Base-by-base conservation (phyloP, 371 early-diverging fungal genomes). In the Mucor saturninus region DNA sequence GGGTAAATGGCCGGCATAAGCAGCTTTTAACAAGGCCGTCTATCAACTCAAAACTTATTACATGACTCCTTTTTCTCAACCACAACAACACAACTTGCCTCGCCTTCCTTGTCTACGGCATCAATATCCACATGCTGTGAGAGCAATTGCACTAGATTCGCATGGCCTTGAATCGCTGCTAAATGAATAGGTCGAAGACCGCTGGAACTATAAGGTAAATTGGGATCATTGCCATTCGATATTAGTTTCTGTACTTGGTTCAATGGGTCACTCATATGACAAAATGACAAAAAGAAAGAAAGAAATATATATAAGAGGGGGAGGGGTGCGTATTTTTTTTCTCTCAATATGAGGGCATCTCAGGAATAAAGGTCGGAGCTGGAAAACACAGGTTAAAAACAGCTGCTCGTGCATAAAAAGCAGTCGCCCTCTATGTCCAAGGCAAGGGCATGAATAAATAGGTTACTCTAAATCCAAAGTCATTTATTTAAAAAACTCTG, bases 11-110 rank as follows among this genome's bases (percentile, higher is more conserved):
- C 91, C 92, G 50, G 75, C 60, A 57, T 83, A 86, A n/a, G 89
- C 84, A 1, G 92, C 91, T 65, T 91, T 92, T 39, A 88, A 66
- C 5, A 93, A 72, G 7, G 91, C 83, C 15, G 92, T 91, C 87
- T 89, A 62, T 54, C 26, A 14, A 37, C n/a, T 26, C 28, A 35
- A 15, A 56, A 21, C 21, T 21, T 21, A 21, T 21, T 21, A 21
- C 21, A 21, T 21, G 21, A 21, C 21, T 21, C 21, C 21, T 21
- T 21, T 21, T 21, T 21, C 21, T 42, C 10, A 30, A 49, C 42
- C 29, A 38, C 48, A 35, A 53, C 8, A 9, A 31, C 15, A 6
- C 6, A 50, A 21, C 69, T 30, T 76, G 83, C 89, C 81, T 88
- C 93, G 61, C 77, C 82, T 64, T 87, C 88, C 15, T 69, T 72